Evolutionary conservation across 352 stramenopile species (phyloP), one percentile per base, ranked within the genome.

Genomic region (Blastocystis sp.): DNA sequence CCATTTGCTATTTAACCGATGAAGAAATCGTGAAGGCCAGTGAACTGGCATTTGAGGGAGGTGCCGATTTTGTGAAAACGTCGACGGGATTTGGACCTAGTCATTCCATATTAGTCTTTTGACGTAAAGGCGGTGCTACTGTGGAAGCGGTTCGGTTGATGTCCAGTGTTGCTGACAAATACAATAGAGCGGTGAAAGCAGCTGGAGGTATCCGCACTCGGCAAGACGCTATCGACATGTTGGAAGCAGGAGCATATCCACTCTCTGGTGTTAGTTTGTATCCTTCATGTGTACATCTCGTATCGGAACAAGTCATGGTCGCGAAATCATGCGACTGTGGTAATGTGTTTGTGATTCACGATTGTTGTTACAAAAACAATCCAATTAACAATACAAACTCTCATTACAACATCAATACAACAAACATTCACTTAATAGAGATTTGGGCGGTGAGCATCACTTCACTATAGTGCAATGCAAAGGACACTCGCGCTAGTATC

Each of bases 51-150:
- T 90, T 92, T 64, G 88, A 89, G 0, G 90, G 90, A 0, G 91
- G 91, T 29, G 90, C 90, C 36, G 91, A 94, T 72, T 94, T 94
- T 63, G 92, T 94, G 87, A 94, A 94, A 88, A 94, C 91, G 8
- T 93, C 91, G 21, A 94, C 91, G 14, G 91, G 91, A 8, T 94
- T 93, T 87, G 92, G 90, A 54, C 92, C 90, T n/a, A 89, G 91
- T 77, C 4, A 38, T 14, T 32, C 14, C 34, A 34, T 11, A 16
- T 16, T n/a, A 38, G 7, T 14, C 21, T 4, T 16, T 24, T 34
- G 4, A 44, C 11, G 4, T 9, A 69, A 16, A 73, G 75, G 63
- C 90, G 89, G 91, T 34, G 91, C 91, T 27, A 94, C 90, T 46
- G 90, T 92, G 38, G 89, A 93, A 36, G 91, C 93, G 76, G 89